Evolutionary conservation across 108 stramenopile genomes (phyloP), one percentile per base, ranked within the genome.

Genomic region (Cyclotella baltica): DNA sequence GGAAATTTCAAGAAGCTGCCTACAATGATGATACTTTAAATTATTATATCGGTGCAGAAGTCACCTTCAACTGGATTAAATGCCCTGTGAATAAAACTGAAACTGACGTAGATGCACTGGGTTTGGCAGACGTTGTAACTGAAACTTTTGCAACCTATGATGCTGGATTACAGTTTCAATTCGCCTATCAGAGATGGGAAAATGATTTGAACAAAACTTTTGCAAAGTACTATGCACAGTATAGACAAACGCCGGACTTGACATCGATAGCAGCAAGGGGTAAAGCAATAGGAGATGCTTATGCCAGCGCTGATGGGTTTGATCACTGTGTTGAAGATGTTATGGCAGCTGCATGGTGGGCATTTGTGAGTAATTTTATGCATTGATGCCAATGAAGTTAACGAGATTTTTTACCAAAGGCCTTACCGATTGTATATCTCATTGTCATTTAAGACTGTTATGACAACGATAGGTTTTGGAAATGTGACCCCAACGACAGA

Each of bases 381-480:
- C 13, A 13, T 13, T 43, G 40, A 43, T 43, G 13, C 13, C 10
- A 13, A 43, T 43, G 40, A 43, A 10, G 40, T 43, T 43, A 10
- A 43, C 13, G 13, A 43, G 40, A 43, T 43, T 10, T 43, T 13
- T 43, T 43, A 43, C 40, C 6, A 43, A 10, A 43, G n/a, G n/a
- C n/a, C n/a, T n/a, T n/a, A 6, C 40, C 10, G 13, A 43, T 87
- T 90, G 53, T 84, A 82, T 77, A 86, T 90, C 34, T 43, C 40
- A 13, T 43, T 43, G 40, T 43, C 40, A 13, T 43, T 43, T 43
- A 43, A 43, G 40, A 85, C 83, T 33, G 37, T 89, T 18, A 84
- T 86, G 85, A 84, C 88, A 5, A 85, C 86, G 15, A 81, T 89
- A n/a, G 90, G 90, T 13, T 88, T 87, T 47, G 90, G 90, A n/a